phyloP scores from a whole-genome alignment of 805 yeast genomes.

The Candida ovalis region DNA sequence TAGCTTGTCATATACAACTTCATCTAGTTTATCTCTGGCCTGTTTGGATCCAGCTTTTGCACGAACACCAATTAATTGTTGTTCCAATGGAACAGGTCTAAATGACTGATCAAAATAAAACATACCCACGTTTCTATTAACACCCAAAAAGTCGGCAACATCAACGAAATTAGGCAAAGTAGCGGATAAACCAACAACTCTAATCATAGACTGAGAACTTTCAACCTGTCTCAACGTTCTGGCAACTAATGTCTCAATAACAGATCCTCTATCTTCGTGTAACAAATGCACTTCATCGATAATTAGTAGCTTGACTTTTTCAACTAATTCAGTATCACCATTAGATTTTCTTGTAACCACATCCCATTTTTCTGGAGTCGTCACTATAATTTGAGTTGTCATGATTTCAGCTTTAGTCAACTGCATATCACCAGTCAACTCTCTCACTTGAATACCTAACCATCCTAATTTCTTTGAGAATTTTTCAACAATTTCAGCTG shows the following conservation, averaged over 20 bases:
- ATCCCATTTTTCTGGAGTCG: constrained; percentile 97
- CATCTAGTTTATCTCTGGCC: constrained; percentile 70
- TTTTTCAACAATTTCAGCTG: constrained; percentile 95
- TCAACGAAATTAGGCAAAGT: constrained; percentile 88
- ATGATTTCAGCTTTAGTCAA: constrained; percentile 74
- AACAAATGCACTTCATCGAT: constrained; percentile 96
- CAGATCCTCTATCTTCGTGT: constrained; percentile 98
- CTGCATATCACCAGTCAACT: constrained; percentile 95
- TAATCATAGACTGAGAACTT: constrained; percentile 85
- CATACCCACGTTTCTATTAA: constrained; percentile 86
- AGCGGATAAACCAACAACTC: constrained; percentile 93
- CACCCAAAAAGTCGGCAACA: constrained; percentile 93
- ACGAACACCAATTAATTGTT: constrained; percentile 78
- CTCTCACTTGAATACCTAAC: constrained; percentile 83
- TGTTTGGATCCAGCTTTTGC: constrained; percentile 80
- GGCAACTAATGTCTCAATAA: constrained; percentile 91
- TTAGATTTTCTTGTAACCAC: constrained; percentile 91
- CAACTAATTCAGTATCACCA: constrained; percentile 82
- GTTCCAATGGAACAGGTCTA: constrained; percentile 91
- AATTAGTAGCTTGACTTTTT: constrained; percentile 56
- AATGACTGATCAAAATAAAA: constrained; percentile 91
- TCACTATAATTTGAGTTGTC: constrained; percentile 82
- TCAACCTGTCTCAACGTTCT: constrained; percentile 94
- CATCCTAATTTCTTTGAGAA: constrained; percentile 72
- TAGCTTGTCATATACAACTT: constrained; percentile 71